Evolutionary conservation across 257 asterid species (phyloP).

Genomic region (Cinchona pubescens): DNA sequence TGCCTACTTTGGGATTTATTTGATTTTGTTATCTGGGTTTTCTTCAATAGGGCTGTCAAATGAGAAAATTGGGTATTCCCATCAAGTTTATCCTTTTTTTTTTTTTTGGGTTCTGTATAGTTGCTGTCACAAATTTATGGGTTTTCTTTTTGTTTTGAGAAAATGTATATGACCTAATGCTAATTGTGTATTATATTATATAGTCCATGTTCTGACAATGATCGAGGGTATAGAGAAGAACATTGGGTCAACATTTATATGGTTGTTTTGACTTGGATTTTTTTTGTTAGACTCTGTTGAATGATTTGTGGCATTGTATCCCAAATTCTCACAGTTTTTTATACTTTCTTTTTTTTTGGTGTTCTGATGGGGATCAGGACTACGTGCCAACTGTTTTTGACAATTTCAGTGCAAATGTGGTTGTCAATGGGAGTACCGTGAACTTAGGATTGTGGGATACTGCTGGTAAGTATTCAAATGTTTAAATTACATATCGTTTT

Average conservation of each 20-base stretch:
- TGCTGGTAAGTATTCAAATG: conserved; percentile 37
- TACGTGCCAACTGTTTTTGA: conserved; percentile 58
- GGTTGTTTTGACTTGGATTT: neutral
- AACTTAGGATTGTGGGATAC: conserved; percentile 62
- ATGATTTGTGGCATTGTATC: neutral
- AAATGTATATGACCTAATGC: neutral
- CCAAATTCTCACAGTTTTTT: conserved; percentile 13
- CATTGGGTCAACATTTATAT: neutral
- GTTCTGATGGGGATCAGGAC: conserved; percentile 50
- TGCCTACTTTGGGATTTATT: neutral
- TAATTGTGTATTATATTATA: too few relatives aligned
- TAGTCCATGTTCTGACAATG: neutral
- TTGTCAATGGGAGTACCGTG: conserved; percentile 50
- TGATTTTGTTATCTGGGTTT: neutral
- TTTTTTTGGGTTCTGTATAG: neutral
- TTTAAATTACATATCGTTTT: neutral
- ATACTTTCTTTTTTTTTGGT: neutral
- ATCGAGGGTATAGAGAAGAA: neutral
- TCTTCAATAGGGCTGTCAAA: neutral
- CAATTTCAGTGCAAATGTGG: conserved; percentile 60
- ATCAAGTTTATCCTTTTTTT: neutral
- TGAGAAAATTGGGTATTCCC: neutral
- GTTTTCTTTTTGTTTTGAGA: neutral
- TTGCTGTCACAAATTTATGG: neutral
- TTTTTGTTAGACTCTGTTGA: neutral